These are phyloP conservation scores for Rhizomucor pusillus DNA, from an alignment of 371 early-diverging fungal species.

Conservation along the genomic window DNA sequence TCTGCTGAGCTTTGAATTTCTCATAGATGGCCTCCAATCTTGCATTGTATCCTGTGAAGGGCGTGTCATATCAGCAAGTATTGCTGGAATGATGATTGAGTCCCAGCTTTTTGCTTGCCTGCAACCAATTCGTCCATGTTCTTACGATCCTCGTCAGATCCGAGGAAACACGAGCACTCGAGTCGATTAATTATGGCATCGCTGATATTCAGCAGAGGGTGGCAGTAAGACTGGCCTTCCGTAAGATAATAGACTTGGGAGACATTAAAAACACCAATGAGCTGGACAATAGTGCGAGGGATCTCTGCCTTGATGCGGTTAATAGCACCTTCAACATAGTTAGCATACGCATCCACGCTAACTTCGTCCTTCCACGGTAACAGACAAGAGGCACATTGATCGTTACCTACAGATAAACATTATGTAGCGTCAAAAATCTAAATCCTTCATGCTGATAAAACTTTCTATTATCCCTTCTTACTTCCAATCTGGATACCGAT, in stretches of 20 bases:
- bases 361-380: slow-evolving; percentile 4
- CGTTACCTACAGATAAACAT: slow-evolving; percentile 7
- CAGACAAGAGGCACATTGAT: slow-evolving; percentile 15
- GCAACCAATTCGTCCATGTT: slow-evolving; percentile 1
- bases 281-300: slow-evolving; percentile 7
- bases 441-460: no score
- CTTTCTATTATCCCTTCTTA: slow-evolving; percentile 15
- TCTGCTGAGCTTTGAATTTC: slow-evolving; percentile 11
- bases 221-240: slow-evolving; percentile 7
- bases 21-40: slow-evolving; percentile 8
- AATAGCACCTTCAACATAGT: slow-evolving; percentile 13
- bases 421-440: no score
- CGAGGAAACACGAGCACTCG: slow-evolving; percentile 6
- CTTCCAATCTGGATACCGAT: slow-evolving; percentile 40
- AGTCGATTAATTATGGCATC: slow-evolving; percentile 6
- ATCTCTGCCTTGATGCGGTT: slow-evolving; percentile 7
- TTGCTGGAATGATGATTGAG: no score
- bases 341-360: slow-evolving; percentile 5
- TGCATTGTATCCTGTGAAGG: slow-evolving; percentile 13
- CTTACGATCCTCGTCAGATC: slow-evolving; percentile 1
- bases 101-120: no score
- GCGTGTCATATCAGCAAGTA: no score
- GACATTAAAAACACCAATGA: slow-evolving; percentile 12
- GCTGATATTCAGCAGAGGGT: neutral
- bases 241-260: slow-evolving; percentile 11